Evolutionary conservation across 169 alveolate genomes (phyloP), one percentile per base, ranked within the genome.

Genomic region (Cryptosporidium bovis): DNA sequence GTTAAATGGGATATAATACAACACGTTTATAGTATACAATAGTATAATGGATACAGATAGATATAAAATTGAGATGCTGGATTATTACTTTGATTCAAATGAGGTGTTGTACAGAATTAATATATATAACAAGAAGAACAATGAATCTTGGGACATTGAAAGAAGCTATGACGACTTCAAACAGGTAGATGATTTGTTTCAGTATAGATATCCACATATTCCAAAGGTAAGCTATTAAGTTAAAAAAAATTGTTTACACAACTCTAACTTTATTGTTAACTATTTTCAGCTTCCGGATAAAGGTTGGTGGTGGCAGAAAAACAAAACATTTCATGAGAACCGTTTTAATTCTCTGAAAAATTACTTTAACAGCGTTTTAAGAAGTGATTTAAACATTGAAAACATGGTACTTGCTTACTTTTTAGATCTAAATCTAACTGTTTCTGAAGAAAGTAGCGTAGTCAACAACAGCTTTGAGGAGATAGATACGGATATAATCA

Each of bases 281-380:
- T 3, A 20, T 7, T 62, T 62, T 62, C 18, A 62, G 67, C 67
- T 62, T 62, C 87, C 87, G 12, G 29, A 29, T 34, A 62, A 40
- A 60, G 87, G 87, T 29, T 77, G 87, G 87, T 77, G 87, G 87
- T 77, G 87, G 87, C 87, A 77, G 18, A 56, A 60, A 36, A 77
- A 60, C 48, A 62, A 46, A 36, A 64, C 33, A 44, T 77, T 77
- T 36, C 55, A 77, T 20, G 71, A 77, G 50, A 60, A 24, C 51
- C 58, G 71, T 33, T 77, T 77, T 46, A 58, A 77, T 0, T 27
- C 33, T 24, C 51, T 77, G 20, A 56, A 46, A 48, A 48, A 56
- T 44, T 77, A 77, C 27, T 53, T 77, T 24, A 40, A 77, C 50
- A 40, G 65, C 27, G 71, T 62, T 12, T 77, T 77, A 31, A 62